Evolutionary conservation across 2,329 filamentous ascomycete genomes (phyloP).

Genomic region (Davidsoniella virescens): DNA sequence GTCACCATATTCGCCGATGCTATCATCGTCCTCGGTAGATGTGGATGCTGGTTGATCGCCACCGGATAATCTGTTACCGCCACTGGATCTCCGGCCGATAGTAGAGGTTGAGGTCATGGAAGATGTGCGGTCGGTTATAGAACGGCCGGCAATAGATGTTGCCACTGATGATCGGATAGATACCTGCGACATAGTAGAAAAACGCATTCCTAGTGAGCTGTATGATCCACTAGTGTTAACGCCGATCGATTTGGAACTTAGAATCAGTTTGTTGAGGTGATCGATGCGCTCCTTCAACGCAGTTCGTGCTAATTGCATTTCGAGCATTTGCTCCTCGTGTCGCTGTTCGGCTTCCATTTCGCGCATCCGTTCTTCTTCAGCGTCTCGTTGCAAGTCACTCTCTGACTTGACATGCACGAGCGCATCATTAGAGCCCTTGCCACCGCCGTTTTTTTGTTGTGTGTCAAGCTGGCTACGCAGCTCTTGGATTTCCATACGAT

Average conservation of each 20-base stretch:
- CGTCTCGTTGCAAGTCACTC: conserved; percentile 44
- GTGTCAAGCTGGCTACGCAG: conserved; percentile 64
- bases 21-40: conserved; percentile 45
- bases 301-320: conserved; percentile 93
- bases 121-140: conserved; percentile 44
- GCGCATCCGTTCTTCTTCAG: conserved; percentile 54
- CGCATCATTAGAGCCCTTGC: conserved; percentile 27
- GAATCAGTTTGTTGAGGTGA: conserved; percentile 83
- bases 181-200: conserved; percentile 46
- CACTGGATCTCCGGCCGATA: conserved; percentile 36
- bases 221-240: conserved; percentile 68
- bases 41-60: conserved; percentile 18
- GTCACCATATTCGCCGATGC: conserved; percentile 67
- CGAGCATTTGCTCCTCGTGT: conserved; percentile 93
- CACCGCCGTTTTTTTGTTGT: conserved; percentile 55
- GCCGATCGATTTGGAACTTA: conserved; percentile 89
- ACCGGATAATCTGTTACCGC: conserved; percentile 25
- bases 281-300: conserved; percentile 95
- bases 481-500: conserved; percentile 81
- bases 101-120: conserved; percentile 52
- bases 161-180: conserved; percentile 53
- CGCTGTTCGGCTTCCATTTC: conserved; percentile 70
- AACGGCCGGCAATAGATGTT: conserved; percentile 36
- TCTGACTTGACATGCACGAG: conserved; percentile 7
- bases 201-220: conserved; percentile 46